Percentiles rank a stretch among this genome's conserved stretches.
phyloP scores from a whole-genome alignment of 192 early-diverging fungal genomes.

The Gamsiella multidivaricata region DNA sequence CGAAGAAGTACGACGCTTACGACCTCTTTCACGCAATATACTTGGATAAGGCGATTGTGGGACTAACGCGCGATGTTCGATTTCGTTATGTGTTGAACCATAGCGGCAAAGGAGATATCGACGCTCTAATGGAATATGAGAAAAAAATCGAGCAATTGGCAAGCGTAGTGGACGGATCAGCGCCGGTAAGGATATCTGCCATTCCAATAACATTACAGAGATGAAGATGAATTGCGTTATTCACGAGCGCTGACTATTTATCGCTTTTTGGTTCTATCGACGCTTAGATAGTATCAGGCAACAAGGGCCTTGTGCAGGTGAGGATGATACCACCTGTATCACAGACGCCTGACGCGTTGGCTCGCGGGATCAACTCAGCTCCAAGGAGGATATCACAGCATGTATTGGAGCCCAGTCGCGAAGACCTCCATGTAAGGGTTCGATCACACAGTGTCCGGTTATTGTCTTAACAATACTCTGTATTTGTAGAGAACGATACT shows the following conservation, averaged over 20 bases:
- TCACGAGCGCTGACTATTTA: too few relatives aligned
- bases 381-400: neutral
- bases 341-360: neutral
- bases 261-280: too few relatives aligned
- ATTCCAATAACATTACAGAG: neutral
- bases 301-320: slow-evolving; percentile 13
- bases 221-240: too few relatives aligned
- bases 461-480: too few relatives aligned
- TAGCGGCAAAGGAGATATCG: slow-evolving; percentile 13
- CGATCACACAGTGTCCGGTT: too few relatives aligned
- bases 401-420: neutral
- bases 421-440: neutral
- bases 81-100: neutral
- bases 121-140: slow-evolving; percentile 16
- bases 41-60: too few relatives aligned
- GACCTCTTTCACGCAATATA: too few relatives aligned
- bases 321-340: slow-evolving; percentile 4
- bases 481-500: too few relatives aligned
- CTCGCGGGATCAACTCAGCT: too few relatives aligned
- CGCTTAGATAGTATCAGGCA: neutral
- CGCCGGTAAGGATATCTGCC: neutral
- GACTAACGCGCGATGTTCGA: neutral
- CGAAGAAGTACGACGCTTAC: neutral
- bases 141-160: slow-evolving; percentile 26
- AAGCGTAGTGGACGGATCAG: neutral